Evolutionary conservation across 2,329 filamentous ascomycete genomes (phyloP).

Genomic region (Exserohilum rostratum): DNA sequence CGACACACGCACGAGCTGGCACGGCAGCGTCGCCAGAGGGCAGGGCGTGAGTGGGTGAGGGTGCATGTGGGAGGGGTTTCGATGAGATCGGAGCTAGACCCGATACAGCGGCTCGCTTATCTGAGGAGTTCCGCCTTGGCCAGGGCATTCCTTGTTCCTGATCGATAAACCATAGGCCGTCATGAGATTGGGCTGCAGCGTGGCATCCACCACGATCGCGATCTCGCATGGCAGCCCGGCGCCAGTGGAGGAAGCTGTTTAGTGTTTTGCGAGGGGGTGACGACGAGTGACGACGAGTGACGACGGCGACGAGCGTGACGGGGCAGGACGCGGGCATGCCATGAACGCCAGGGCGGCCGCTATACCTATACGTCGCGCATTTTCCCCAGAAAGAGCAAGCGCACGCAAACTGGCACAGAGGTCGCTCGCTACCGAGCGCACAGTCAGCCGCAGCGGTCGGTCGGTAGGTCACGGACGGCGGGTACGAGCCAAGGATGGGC

Average conservation of each 20-base stretch:
- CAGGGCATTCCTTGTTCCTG: constrained; percentile 7
- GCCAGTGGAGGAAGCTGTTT: not conserved
- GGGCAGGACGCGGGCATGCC: not conserved
- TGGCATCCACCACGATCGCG: constrained; percentile 1
- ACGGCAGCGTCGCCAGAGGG: constrained; percentile 2
- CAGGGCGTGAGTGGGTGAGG: not conserved
- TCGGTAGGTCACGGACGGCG: not conserved
- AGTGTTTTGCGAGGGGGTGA: not conserved
- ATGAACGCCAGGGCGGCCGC: not conserved
- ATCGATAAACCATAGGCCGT: not conserved
- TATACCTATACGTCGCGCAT: not conserved
- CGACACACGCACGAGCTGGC: constrained; percentile 1
- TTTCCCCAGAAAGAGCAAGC: constrained; percentile 1
- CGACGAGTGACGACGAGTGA: not conserved
- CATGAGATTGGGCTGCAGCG: constrained; percentile 9
- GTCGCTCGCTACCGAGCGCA: constrained; percentile 1
- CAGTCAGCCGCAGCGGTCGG: not conserved
- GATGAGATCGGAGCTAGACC: constrained; percentile 22
- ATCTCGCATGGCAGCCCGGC: constrained; percentile 1
- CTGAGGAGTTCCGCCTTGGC: not conserved
- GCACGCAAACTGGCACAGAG: not conserved
- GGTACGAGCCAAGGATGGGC: constrained; percentile 5
- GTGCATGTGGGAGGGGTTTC: not conserved
- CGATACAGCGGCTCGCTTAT: constrained; percentile 19
- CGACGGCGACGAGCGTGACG: not conserved